Percentiles rank a stretch among this genome's conserved stretches.
Conservation (phyloP, 371 early-diverging fungal genomes). For the Haplosporangium sp. region DNA sequence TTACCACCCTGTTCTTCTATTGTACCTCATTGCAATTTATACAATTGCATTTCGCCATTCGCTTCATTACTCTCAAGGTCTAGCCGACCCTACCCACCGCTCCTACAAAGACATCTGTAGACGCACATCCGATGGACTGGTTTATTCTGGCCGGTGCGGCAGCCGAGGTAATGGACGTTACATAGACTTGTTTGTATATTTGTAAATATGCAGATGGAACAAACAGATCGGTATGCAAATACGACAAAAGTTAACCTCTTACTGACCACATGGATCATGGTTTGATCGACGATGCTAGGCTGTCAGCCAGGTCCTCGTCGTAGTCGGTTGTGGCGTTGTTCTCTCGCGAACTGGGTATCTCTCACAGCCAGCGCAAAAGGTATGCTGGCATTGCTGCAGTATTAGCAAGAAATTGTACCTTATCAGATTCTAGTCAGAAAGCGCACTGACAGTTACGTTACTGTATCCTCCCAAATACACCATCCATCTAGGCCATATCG, state of each 20-base stretch:
- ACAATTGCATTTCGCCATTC: no score
- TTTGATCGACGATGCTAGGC: conserved; percentile 50
- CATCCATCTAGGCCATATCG: conserved; percentile 64
- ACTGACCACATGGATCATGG: no score
- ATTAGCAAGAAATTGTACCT: not conserved
- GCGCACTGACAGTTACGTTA: not conserved
- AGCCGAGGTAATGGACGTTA: conserved; percentile 26
- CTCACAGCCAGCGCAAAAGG: conserved; percentile 66
- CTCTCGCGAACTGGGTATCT: conserved; percentile 64
- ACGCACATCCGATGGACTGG: conserved; percentile 26
- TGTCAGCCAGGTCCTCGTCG: conserved; percentile 69
- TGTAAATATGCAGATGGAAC: no score
- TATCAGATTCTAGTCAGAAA: not conserved
- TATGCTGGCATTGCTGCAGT: conserved; percentile 23
- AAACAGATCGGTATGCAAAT: no score
- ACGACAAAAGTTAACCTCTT: no score
- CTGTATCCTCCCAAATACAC: not conserved
- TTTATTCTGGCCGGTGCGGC: conserved; percentile 33
- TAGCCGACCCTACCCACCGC: no score
- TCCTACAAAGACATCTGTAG: no score
- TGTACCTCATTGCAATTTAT: no score
- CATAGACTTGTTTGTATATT: not conserved
- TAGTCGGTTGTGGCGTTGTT: conserved; percentile 63
- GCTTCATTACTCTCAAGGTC: no score
- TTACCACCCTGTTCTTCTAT: no score